Base-by-base conservation (phyloP, 768 basidiomycete genomes). In the Xanthoconium stramineum region DNA sequence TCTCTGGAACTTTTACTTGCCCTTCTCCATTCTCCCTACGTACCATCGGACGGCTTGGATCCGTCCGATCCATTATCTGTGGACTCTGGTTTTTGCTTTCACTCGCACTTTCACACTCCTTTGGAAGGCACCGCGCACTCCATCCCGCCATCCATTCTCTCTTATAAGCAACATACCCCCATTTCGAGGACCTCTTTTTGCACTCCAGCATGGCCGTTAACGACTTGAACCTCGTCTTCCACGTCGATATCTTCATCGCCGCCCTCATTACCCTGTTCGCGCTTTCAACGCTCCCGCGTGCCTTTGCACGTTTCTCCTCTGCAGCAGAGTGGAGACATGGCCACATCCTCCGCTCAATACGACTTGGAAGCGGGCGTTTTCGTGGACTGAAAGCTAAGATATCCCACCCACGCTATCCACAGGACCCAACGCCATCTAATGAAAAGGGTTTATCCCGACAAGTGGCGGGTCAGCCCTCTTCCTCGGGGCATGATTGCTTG, bases 281-380 rank as follows among this genome's bases (percentile, higher is more conserved):
- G 37, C 65, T 83, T 29, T 66, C 76, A 49, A 73, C 76, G 3
- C 65, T 85, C 10, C 85, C 84, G 12, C 78, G 80, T 50, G 74
- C 73, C 12, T 53, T 81, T 32, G 80, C 79, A 30, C 80, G 85
- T 38, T 75, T 85, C 54, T 80, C 80, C 58, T 75, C 73, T 35
- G 62, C 71, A 42, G 74, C 76, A 33, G 83, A 84, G 56, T 85
- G 84, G 85, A 66, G 67, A 32, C 75, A 69, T 45, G 85, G 84
- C 0, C 76, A 83, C 57, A 64, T 85, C 48, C 70, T 86, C 38
- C 74, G 73, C 46, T 66, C 68, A 33, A 57, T 61, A 28, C 55
- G 43, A 38, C 63, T 65, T 15, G 52, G 59, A 17, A 43, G 57
- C 19, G 38, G 47, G 0, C 61, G 55, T 45, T 28, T 59, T 42